Percentiles rank a stretch among this genome's conserved stretches.
phyloP scores from a whole-genome alignment of 1,139 yeast genomes.

The Yamadazyma buinensis region DNA sequence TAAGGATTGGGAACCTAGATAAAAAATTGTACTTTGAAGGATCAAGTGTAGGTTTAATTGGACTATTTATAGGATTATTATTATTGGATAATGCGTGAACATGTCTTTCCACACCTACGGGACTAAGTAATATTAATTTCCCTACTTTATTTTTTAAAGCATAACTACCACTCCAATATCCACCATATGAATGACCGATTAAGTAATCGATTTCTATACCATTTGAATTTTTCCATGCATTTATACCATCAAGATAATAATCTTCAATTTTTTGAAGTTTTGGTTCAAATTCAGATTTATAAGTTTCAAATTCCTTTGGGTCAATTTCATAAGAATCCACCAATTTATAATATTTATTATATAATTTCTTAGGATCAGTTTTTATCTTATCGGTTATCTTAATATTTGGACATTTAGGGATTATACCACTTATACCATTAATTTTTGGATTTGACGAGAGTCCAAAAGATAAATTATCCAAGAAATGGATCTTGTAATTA shows the following conservation, averaged over 20 bases:
- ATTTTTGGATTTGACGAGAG: slow-evolving; percentile 62
- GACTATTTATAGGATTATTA: slow-evolving; percentile 30
- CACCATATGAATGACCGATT: slow-evolving; percentile 47
- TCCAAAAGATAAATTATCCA: slow-evolving; percentile 87
- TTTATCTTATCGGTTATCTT: slow-evolving; percentile 28
- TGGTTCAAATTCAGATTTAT: slow-evolving; percentile 36
- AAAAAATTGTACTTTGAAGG: slow-evolving; percentile 37
- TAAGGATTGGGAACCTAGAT: slow-evolving; percentile 43
- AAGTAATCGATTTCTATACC: slow-evolving; percentile 34
- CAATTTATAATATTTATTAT: slow-evolving; percentile 42
- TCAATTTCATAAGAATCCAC: slow-evolving; percentile 33
- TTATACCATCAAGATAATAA: slow-evolving; percentile 36
- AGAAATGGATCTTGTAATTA: slow-evolving; percentile 57
- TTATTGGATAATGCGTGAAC: slow-evolving; percentile 47
- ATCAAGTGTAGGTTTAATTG: slow-evolving; percentile 32
- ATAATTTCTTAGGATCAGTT: slow-evolving; percentile 25
- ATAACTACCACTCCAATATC: slow-evolving; percentile 45
- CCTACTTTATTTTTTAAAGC: slow-evolving; percentile 43
- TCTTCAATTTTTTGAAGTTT: slow-evolving; percentile 38
- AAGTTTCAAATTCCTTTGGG: slow-evolving; percentile 22
- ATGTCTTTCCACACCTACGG: slow-evolving; percentile 84
- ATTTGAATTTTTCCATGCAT: slow-evolving; percentile 33
- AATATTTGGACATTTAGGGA: slow-evolving; percentile 28
- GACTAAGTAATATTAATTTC: slow-evolving; percentile 72
- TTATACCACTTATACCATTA: slow-evolving; percentile 17